A percentile compares a stretch with the other conserved stretches of the same genome.
Evolutionary conservation across 2,329 filamentous ascomycete species (phyloP).

Genomic region (Xylaria sp.): DNA sequence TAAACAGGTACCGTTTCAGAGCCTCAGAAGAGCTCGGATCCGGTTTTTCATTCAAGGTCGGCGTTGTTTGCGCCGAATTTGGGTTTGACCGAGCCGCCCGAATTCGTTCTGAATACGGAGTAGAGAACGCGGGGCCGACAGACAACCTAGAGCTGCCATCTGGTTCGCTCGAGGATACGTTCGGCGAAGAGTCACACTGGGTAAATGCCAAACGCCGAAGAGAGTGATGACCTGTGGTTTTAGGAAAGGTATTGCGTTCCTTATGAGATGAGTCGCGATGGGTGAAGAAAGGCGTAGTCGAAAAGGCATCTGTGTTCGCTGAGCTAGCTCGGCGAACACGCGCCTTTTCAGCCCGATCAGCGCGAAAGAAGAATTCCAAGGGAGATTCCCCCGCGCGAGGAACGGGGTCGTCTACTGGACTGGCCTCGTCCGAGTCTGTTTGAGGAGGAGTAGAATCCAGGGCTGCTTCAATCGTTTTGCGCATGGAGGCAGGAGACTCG

Average conservation of each 20-base stretch:
- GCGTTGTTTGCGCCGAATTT: constrained; percentile 40
- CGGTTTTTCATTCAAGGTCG: constrained; percentile 32
- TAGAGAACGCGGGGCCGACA: constrained; percentile 75
- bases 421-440: constrained; percentile 63
- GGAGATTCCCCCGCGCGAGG: constrained; percentile 71
- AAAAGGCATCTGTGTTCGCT: constrained; percentile 55
- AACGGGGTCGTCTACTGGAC: constrained; percentile 54
- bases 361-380: constrained; percentile 89
- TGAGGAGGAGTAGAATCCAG: constrained; percentile 61
- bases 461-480: constrained; percentile 52
- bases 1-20: constrained; percentile 67
- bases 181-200: constrained; percentile 59
- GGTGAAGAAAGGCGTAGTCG: constrained; percentile 63
- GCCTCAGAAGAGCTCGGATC: constrained; percentile 58
- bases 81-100: constrained; percentile 60
- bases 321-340: constrained; percentile 66
- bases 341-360: constrained; percentile 82
- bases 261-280: constrained; percentile 55
- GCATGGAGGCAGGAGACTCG: constrained; percentile 66
- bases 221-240: constrained; percentile 50
- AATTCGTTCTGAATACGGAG: constrained; percentile 71
- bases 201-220: constrained; percentile 49
- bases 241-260: constrained; percentile 49
- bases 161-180: constrained; percentile 76
- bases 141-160: constrained; percentile 66